Evolutionary conservation across 176 grass and related monocot species (phyloP).

Genomic region (Oryza glaberrima): DNA sequence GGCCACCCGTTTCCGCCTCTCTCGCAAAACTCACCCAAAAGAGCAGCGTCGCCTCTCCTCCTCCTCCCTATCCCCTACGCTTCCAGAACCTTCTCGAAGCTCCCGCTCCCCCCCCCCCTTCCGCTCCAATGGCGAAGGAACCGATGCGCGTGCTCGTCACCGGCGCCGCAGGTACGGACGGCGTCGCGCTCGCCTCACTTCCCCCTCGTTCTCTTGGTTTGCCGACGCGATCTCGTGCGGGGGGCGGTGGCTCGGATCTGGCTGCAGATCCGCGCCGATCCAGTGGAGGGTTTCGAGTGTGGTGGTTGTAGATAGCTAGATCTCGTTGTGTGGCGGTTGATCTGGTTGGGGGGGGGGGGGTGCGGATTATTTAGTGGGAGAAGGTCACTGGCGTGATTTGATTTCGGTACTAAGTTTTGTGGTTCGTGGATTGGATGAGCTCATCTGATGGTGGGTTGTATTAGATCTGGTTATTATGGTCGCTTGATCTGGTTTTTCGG

Average conservation of each 20-base stretch:
- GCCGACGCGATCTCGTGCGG: background rate
- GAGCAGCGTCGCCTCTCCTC: slow-evolving; percentile 11
- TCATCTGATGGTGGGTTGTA: background rate
- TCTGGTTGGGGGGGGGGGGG: background rate
- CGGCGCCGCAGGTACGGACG: slow-evolving; percentile 81
- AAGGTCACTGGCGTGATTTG: slow-evolving; percentile 32
- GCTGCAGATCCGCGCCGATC: slow-evolving; percentile 20
- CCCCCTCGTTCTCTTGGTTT: background rate
- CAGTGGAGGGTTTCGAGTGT: slow-evolving; percentile 17
- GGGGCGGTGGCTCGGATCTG: slow-evolving; percentile 21
- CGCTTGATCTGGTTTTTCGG: background rate
- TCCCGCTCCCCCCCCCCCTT: background rate
- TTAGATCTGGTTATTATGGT: slow-evolving; percentile 8
- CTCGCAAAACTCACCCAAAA: background rate
- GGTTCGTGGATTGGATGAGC: background rate
- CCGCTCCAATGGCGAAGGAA: slow-evolving; percentile 82
- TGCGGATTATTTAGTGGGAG: background rate
- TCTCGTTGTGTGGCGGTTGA: background rate
- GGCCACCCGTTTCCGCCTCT: slow-evolving; percentile 35
- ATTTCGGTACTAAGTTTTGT: background rate
- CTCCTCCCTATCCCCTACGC: background rate
- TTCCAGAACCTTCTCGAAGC: slow-evolving; percentile 41
- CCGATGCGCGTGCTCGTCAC: slow-evolving; percentile 96
- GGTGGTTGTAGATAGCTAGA: background rate
- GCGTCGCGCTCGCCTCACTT: background rate